Conservation (phyloP, 768 basidiomycete species). For the Russula ochroleuca region DNA sequence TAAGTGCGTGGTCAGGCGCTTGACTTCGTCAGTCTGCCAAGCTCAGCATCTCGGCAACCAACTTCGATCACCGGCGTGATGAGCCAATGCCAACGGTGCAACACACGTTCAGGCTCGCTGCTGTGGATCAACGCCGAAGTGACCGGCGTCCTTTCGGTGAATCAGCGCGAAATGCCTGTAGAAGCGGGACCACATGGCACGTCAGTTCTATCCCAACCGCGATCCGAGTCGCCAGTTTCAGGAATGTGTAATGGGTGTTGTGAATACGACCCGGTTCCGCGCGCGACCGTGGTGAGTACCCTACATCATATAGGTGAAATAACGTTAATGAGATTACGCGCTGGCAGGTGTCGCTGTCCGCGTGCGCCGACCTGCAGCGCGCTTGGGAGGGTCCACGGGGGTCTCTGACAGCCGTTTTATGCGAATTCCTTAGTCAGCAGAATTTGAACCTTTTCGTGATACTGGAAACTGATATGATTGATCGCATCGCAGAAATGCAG, state of each 20-base stretch:
- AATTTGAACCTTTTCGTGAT: no score
- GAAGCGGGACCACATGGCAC: not conserved
- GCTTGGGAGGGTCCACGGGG: constrained; percentile 28
- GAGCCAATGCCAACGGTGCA: not conserved
- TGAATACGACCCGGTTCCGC: not conserved
- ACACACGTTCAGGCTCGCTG: not conserved
- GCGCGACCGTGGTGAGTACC: constrained; percentile 13
- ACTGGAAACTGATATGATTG: not conserved
- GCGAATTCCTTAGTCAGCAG: constrained; percentile 11
- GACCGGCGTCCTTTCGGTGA: not conserved
- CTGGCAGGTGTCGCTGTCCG: constrained; percentile 25
- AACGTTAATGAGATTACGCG: not conserved
- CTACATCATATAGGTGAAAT: no score
- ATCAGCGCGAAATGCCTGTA: not conserved
- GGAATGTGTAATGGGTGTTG: constrained; percentile 28
- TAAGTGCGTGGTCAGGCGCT: constrained; percentile 1
- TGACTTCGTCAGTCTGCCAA: not conserved
- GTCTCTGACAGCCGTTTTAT: constrained; percentile 26
- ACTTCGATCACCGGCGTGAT: not conserved
- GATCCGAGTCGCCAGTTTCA: constrained; percentile 23
- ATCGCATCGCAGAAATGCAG: not conserved
- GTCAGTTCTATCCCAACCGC: constrained; percentile 8
- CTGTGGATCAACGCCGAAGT: constrained; percentile 1
- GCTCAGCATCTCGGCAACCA: not conserved
- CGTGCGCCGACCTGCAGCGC: constrained; percentile 27